These are phyloP conservation scores for Komagataella pastoris DNA, from an alignment of 805 yeast genomes.

Conservation along the genomic window DNA sequence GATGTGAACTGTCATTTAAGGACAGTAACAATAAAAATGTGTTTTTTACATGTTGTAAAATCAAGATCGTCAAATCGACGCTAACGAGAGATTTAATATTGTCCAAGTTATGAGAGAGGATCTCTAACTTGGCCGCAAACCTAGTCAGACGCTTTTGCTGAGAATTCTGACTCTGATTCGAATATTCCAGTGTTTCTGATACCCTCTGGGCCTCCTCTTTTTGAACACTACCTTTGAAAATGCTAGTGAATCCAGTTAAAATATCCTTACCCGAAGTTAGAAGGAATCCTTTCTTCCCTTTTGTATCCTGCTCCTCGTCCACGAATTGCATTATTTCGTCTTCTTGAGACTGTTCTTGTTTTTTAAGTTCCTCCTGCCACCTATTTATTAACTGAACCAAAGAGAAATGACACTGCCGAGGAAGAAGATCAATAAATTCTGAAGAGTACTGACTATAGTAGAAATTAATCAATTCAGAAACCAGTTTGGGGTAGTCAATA, in stretches of 20 bases:
- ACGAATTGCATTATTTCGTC: conserved; percentile 22
- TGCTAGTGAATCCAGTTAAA: conserved; percentile 49
- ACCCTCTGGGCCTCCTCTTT: conserved; percentile 8
- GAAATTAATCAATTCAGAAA: conserved; percentile 18
- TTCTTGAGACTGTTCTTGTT: conserved; percentile 24
- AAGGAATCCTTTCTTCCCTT: conserved; percentile 12
- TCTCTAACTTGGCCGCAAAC: conserved; percentile 69
- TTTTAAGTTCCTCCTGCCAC: conserved; percentile 22
- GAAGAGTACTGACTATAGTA: conserved; percentile 20
- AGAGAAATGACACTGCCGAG: conserved; percentile 18
- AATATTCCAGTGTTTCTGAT: conserved; percentile 14
- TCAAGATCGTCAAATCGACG: conserved; percentile 62
- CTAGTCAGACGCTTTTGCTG: conserved; percentile 33
- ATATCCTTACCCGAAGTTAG: conserved; percentile 33
- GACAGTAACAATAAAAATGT: conserved; percentile 43
- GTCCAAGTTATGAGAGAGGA: conserved; percentile 61
- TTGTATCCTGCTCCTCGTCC: conserved; percentile 1
- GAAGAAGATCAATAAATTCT: conserved; percentile 19
- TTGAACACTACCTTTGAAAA: conserved; percentile 26
- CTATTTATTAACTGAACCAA: conserved; percentile 18
- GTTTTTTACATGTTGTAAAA: conserved; percentile 55
- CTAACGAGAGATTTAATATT: conserved; percentile 68
- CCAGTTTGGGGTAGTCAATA: conserved; percentile 17
- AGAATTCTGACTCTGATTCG: conserved; percentile 8
- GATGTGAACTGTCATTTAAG: conserved; percentile 20